Conservation (phyloP, 192 early-diverging fungal species). For the Backusella westeae region DNA sequence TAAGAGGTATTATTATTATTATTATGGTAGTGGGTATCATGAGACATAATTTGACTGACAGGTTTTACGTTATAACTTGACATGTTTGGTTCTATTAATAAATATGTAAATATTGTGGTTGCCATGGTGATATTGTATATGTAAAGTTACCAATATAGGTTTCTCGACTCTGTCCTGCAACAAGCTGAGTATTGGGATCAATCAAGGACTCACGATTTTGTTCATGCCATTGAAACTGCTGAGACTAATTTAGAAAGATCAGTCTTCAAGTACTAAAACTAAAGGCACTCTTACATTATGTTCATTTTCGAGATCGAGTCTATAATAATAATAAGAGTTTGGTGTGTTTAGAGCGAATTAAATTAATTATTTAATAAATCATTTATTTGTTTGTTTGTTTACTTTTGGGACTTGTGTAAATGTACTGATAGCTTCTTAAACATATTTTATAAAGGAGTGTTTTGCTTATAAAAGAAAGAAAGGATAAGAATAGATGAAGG, state of each 20-base stretch:
- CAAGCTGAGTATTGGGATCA: not conserved
- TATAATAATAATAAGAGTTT: not conserved
- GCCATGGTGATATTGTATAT: not conserved
- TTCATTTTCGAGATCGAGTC: conserved; percentile 3
- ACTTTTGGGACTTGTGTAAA: conserved; percentile 1
- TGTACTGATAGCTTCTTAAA: not conserved
- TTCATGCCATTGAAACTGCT: not conserved
- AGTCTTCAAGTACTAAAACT: not conserved
- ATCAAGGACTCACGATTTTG: not conserved
- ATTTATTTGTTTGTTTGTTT: not conserved
- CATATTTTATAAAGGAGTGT: not conserved
- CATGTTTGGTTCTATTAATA: not conserved
- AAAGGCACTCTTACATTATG: not conserved
- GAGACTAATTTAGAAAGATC: not conserved
- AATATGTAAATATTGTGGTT: not conserved
- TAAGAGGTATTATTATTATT: not conserved
- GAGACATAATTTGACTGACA: not conserved
- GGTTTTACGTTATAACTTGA: conserved; percentile 1
- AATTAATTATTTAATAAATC: not conserved
- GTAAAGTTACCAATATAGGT: not conserved
- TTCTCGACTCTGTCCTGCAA: not conserved
- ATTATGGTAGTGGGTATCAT: not conserved
- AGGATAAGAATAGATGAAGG: no score
- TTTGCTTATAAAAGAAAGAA: not conserved
- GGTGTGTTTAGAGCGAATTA: not conserved